Base-by-base conservation (phyloP, 2,329 filamentous ascomycete species). In the Xylaria arbuscula region DNA sequence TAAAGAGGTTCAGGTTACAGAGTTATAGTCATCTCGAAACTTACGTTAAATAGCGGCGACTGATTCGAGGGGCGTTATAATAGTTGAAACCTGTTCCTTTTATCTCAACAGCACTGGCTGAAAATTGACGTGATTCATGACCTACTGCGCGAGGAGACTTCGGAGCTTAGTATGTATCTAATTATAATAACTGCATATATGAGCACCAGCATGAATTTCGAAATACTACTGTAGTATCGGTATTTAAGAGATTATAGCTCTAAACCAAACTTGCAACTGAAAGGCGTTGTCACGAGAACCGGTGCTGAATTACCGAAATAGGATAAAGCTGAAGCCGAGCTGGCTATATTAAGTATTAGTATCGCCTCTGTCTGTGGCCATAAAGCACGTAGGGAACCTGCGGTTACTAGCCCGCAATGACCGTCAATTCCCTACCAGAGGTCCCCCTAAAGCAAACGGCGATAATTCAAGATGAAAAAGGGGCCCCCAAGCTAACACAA, bases 401-500 rank as follows among this genome's bases (percentile, higher is more conserved):
- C 45, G 8, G 45, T 54, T 17, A 36, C 34, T 36, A 10, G 10
- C n/a, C n/a, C n/a, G 36, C 51, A 54, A 54, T 54, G 51, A 54
- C 28, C 15, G 51, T 17, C 17, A 19, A 54, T 32, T 34, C 51
- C 28, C 7, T 32, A 36, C 51, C 28, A 54, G 51, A 9, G 4
- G 47, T 50, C 1, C 55, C 55, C 36, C 45, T 47, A 19, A 47
- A 22, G 45, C 45, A 47, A 9, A 15, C n/a, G 4, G 60, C 50
- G 2, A 45, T 54, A 45, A 19, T 34, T 6, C 53, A 63, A 48
- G 53, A 56, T 55, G 50, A 55, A 13, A 32, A 40, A 2, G 60
- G 50, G 8, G n/a, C 3, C 3, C 36, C 53, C 22, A 13, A 34
- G 24, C 50, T 53, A 17, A 34, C 32, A 3, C 32, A 40, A 13